Percentiles rank a stretch among this genome's conserved stretches.
phyloP scores from a whole-genome alignment of 2,329 filamentous ascomycete species.

The Pseudocercospora cruenta region DNA sequence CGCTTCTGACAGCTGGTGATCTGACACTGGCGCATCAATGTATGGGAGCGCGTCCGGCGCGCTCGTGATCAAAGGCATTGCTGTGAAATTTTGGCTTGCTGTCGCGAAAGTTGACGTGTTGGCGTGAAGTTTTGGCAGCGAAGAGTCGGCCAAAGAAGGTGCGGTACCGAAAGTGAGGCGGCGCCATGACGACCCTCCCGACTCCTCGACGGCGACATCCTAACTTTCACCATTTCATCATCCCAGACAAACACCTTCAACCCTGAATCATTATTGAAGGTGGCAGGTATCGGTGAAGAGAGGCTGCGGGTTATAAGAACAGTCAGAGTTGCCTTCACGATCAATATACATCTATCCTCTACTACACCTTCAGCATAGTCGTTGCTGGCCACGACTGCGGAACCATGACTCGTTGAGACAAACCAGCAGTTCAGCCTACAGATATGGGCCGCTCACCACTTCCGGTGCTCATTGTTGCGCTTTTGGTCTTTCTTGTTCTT shows the following conservation, averaged over 20 bases:
- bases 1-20: conserved; percentile 66
- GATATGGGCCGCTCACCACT: conserved; percentile 27
- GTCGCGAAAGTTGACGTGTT: not conserved
- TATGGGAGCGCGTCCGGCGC: conserved; percentile 83
- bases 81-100: conserved; percentile 9
- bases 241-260: not conserved
- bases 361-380: not conserved
- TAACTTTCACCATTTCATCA: not conserved
- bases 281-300: not conserved
- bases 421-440: not conserved
- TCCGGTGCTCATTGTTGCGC: conserved; percentile 21
- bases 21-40: conserved; percentile 74
- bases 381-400: not conserved
- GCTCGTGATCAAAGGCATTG: conserved; percentile 69
- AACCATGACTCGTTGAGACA: not conserved
- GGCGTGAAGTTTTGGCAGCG: conserved; percentile 3
- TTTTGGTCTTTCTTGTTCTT: conserved; percentile 24
- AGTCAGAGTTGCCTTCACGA: not conserved
- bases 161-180: not conserved
- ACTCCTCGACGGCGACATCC: not conserved
- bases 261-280: not conserved
- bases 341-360: not conserved
- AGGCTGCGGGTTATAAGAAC: not conserved
- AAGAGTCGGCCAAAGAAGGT: not conserved
- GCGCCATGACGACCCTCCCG: not conserved